A percentile compares a stretch with the other conserved stretches of the same genome.
These are phyloP conservation scores for Limonium bicolor DNA, from an alignment of 148 eudicot genomes.

Conservation along the genomic window DNA sequence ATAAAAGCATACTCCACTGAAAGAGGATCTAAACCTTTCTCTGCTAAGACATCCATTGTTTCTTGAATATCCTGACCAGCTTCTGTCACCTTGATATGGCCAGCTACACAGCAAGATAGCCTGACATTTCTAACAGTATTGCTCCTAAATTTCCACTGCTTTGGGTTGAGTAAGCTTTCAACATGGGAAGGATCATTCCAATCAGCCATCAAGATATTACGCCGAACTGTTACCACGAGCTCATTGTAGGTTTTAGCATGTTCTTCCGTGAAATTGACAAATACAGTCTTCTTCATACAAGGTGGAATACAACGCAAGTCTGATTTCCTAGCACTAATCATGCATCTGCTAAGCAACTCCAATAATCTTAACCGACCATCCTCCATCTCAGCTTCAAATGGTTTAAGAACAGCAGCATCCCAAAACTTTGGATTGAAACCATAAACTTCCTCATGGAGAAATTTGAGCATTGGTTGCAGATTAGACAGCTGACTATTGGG, in stretches of 20 bases:
- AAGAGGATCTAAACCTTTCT: slow-evolving; percentile 49
- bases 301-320: slow-evolving; percentile 83
- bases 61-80: slow-evolving; percentile 92
- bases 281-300: slow-evolving; percentile 62
- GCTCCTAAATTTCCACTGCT: slow-evolving; percentile 82
- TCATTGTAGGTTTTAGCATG: slow-evolving; percentile 89
- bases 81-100: slow-evolving; percentile 71
- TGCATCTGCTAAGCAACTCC: slow-evolving; percentile 73
- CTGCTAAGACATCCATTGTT: slow-evolving; percentile 73
- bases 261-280: slow-evolving; percentile 53
- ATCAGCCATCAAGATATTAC: slow-evolving; percentile 90
- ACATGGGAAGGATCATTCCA: slow-evolving; percentile 98
- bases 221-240: slow-evolving; percentile 77
- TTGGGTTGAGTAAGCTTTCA: slow-evolving; percentile 84
- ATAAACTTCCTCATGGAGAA: slow-evolving; percentile 78
- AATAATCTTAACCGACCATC: slow-evolving; percentile 73
- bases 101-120: slow-evolving; percentile 94
- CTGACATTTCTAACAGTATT: slow-evolving; percentile 65
- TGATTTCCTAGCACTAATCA: slow-evolving; percentile 88
- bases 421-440: slow-evolving; percentile 69
- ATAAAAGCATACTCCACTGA: slow-evolving; percentile 62
- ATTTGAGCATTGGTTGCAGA: slow-evolving; percentile 83
- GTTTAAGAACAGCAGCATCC: slow-evolving; percentile 77
- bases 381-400: slow-evolving; percentile 89
- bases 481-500: slow-evolving; percentile 78